phyloP scores from a whole-genome alignment of 2,329 filamentous ascomycete genomes.

The Colletotrichum higginsianum region DNA sequence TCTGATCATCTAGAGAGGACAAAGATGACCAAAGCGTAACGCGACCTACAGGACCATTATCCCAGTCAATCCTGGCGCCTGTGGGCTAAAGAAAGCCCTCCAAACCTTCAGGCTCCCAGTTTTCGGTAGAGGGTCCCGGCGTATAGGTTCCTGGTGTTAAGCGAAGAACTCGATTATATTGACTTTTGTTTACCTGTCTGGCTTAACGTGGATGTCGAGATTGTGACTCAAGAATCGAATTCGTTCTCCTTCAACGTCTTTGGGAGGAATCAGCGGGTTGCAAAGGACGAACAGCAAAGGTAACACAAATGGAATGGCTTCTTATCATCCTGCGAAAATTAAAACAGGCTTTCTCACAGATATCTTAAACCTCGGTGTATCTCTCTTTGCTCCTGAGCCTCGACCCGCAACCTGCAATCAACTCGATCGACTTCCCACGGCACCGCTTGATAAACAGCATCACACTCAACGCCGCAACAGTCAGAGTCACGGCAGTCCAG shows the following conservation, averaged over 20 bases:
- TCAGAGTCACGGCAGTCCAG: background rate
- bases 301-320: background rate
- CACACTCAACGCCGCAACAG: background rate
- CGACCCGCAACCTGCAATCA: background rate
- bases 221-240: no score
- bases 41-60: background rate
- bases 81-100: background rate
- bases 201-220: no score
- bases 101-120: background rate
- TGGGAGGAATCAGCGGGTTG: no score
- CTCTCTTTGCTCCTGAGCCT: background rate
- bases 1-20: background rate
- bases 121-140: no score
- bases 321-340: background rate
- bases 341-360: no score
- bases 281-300: background rate
- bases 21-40: background rate
- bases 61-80: background rate
- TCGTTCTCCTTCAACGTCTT: no score
- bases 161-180: no score
- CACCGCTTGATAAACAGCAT: slow-evolving; percentile 3
- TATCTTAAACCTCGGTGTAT: background rate
- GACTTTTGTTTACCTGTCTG: no score
- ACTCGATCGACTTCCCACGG: slow-evolving; percentile 3
- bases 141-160: no score